Percentiles rank a stretch among this genome's conserved stretches.
Evolutionary conservation across 345 rosid species (phyloP).

Genomic region (Citrus glauca): DNA sequence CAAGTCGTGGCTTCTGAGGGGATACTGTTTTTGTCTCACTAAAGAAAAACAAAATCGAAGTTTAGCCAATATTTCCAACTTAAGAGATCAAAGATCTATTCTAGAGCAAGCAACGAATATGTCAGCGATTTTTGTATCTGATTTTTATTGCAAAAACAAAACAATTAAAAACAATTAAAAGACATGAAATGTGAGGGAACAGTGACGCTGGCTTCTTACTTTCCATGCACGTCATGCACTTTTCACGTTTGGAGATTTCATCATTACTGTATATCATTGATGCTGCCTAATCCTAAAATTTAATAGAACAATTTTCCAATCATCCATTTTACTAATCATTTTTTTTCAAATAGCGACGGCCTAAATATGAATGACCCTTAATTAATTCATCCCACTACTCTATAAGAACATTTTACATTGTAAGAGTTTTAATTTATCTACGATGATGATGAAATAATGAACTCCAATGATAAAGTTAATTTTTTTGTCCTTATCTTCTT

Average conservation of each 20-base stretch:
- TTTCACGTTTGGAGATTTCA: conserved; percentile 12
- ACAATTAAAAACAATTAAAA: neutral
- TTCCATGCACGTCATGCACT: conserved; percentile 43
- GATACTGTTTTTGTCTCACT: conserved; percentile 43
- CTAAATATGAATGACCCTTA: no score
- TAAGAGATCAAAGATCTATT: conserved; percentile 16
- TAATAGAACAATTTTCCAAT: no score
- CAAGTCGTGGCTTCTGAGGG: conserved; percentile 15
- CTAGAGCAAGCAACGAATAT: conserved; percentile 69
- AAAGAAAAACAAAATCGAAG: conserved; percentile 35
- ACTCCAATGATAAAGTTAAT: no score
- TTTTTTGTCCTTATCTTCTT: no score
- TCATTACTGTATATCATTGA: neutral
- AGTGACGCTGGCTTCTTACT: conserved; percentile 1
- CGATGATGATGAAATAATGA: neutral
- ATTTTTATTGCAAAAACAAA: neutral
- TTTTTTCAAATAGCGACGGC: no score
- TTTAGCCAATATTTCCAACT: conserved; percentile 29
- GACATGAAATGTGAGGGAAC: neutral
- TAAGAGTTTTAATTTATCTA: neutral
- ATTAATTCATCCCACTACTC: no score
- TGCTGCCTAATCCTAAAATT: neutral
- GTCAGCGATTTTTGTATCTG: conserved; percentile 9
- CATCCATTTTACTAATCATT: no score
- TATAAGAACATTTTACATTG: no score